Base-by-base conservation (phyloP, 2,329 filamentous ascomycete species). In the Aspergillus oerlinghausenensis region DNA sequence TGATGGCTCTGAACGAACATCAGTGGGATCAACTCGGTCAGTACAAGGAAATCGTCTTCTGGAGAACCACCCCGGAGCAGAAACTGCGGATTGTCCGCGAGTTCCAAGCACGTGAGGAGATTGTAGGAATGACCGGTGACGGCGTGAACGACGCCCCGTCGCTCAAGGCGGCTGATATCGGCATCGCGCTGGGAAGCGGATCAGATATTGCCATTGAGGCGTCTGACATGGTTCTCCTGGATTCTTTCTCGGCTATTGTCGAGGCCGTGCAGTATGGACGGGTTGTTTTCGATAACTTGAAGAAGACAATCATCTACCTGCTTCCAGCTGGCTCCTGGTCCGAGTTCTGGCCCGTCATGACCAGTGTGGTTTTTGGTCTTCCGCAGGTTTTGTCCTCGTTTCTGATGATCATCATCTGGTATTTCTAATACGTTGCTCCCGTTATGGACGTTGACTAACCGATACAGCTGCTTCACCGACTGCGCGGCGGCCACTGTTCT, bases 61-160 rank as follows among this genome's bases (percentile, higher is more conserved):
- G 88, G 0, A 80, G 88, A 11, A 92, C 88, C 0, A 91, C 88
- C 0, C 88, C 88, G 0, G 88, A 92, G 66, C 88, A 92, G 68
- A 92, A 92, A 69, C 81, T 92, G 6, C 84, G 87, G 35, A 92
- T 92, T 59, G 88, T 92, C n/a, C 83, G 83, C 29, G 88, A 89
- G 68, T 86, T 91, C 59, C 88, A 90, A 67, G 73, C 79, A 0
- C 77, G 82, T 8, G 78, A 82, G 4, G 77, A 84, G 45, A 81
- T 83, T 32, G 82, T 85, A 5, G 82, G 77, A 6, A 82, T 79
- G 77, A 79, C 76, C 1, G 77, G 78, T 4, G 76, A 78, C 58
- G 77, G 77, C 40, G 77, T 80, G 23, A 80, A 79, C 56, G 77
- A 80, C 59, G 76, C 77, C 55, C 83, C 82, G 9, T 80, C 80